phyloP scores from a whole-genome alignment of 345 rosid species.

The Iberis pinnata region DNA sequence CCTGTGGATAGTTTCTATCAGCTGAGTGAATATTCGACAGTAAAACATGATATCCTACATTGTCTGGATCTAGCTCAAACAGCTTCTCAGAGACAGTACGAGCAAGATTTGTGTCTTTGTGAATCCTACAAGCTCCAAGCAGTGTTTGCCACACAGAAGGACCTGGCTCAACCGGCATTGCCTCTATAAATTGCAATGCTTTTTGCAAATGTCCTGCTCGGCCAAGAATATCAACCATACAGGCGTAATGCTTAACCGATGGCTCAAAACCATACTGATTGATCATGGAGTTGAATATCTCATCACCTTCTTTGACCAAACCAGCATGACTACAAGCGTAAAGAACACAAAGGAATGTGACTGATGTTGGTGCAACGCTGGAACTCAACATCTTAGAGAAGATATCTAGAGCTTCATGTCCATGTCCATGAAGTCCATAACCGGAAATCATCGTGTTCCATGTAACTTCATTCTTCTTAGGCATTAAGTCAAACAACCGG shows the following conservation, averaged over 20 bases:
- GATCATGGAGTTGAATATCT: conserved; percentile 56
- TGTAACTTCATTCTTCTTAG: conserved; percentile 63
- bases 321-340: conserved; percentile 89
- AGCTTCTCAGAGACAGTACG: conserved; percentile 54
- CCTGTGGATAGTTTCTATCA: conserved; percentile 54
- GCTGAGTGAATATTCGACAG: conserved; percentile 66
- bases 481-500: conserved; percentile 45
- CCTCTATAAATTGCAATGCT: conserved; percentile 56
- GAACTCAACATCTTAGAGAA: conserved; percentile 50
- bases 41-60: conserved; percentile 56
- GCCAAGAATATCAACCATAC: conserved; percentile 75
- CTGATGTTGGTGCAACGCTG: conserved; percentile 43
- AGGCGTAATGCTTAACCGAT: conserved; percentile 61
- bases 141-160: conserved; percentile 66
- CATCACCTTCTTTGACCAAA: conserved; percentile 58
- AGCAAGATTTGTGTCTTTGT: conserved; percentile 61
- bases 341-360: conserved; percentile 62
- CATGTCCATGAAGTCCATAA: conserved; percentile 78
- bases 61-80: conserved; percentile 57
- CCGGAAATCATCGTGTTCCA: conserved; percentile 85
- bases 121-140: conserved; percentile 76
- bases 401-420: conserved; percentile 54
- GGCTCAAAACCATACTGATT: conserved; percentile 51
- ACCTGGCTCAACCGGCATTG: conserved; percentile 52
- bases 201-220: conserved; percentile 63